Base-by-base conservation (phyloP, 129 eudicot genomes). In the Logfia minima region DNA sequence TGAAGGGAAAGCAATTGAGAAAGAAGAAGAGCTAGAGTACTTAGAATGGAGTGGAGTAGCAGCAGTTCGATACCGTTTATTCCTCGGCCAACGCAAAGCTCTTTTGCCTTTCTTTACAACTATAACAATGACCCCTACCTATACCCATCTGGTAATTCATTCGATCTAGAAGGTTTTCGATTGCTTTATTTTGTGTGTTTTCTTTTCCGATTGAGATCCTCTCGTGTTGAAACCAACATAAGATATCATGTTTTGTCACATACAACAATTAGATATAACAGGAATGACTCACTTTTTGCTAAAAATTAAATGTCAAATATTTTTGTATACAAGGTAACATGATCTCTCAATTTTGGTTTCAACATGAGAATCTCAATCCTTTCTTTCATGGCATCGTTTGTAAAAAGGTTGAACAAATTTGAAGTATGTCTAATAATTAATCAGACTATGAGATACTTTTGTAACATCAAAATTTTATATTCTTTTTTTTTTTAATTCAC, bases 21-120 rank as follows among this genome's bases (percentile, higher is more conserved):
- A 66, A 18, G 10, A 51, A 72, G 29, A 60, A 61, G 53, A 62
- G 71, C 35, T 23, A 48, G 55, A 48, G 17, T 62, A 16, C 22
- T 17, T 1, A 43, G 14, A 74, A 91, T 91, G 97, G 97, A 91
- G 45, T 91, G 92, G 92, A 88, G 82, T 83, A 86, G 84, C 31
- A 41, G 67, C 73, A 85, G 82, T 75, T 71, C 68, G 2, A 56
- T 85, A 41, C 86, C 92, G 18, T 81, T 80, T 53, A 61, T 77
- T 74, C 80, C 87, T 61, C 75, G 89, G 37, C 86, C 89, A 1
- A 77, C 84, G 6, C 84, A 84, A 23, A 75, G 51, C 73, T 88
- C 97, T 63, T 85, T 91, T 45, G 83, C 85, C 86, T 86, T 88
- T 72, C 88, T 91, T 72, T 86, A 88, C 75, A 83, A 79, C 80